phyloP scores from a whole-genome alignment of 1,139 yeast genomes.

The Kodamaea anthophila region DNA sequence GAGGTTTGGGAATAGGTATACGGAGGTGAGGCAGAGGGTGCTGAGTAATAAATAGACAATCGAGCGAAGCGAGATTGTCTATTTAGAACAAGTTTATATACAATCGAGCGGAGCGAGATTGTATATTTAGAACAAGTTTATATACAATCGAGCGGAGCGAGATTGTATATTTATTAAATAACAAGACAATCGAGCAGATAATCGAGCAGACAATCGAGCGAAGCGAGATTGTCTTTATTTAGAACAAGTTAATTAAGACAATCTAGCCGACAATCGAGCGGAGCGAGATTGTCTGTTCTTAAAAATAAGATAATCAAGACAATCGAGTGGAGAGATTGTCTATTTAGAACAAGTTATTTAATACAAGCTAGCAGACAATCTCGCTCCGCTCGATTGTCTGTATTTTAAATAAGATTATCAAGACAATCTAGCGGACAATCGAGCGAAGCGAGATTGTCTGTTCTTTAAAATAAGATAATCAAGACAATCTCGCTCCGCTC shows the following conservation, averaged over 20 bases:
- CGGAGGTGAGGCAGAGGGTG: slow-evolving; percentile 21
- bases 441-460: too few species aligned
- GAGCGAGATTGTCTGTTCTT: too few species aligned
- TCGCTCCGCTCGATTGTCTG: too few species aligned
- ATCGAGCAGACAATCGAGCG: neutral
- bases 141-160: neutral
- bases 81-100: neutral
- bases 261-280: too few species aligned
- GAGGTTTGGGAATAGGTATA: slow-evolving; percentile 6
- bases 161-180: too few species aligned
- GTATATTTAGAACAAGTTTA: neutral
- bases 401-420: too few species aligned
- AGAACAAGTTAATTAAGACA: too few species aligned
- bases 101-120: neutral
- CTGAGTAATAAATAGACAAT: slow-evolving; percentile 12
- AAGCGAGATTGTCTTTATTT: neutral
- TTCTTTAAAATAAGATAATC: too few species aligned
- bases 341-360: too few species aligned
- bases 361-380: too few species aligned
- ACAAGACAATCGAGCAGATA: neutral
- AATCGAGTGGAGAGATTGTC: neutral
- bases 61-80: neutral
- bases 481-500: neutral
- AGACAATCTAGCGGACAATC: too few species aligned
- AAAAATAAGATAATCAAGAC: neutral